A percentile compares a stretch with the other conserved stretches of the same genome.
These are phyloP conservation scores for Chrysosporium queenslandicum DNA, from an alignment of 2,329 filamentous ascomycete genomes.

Conservation along the genomic window DNA sequence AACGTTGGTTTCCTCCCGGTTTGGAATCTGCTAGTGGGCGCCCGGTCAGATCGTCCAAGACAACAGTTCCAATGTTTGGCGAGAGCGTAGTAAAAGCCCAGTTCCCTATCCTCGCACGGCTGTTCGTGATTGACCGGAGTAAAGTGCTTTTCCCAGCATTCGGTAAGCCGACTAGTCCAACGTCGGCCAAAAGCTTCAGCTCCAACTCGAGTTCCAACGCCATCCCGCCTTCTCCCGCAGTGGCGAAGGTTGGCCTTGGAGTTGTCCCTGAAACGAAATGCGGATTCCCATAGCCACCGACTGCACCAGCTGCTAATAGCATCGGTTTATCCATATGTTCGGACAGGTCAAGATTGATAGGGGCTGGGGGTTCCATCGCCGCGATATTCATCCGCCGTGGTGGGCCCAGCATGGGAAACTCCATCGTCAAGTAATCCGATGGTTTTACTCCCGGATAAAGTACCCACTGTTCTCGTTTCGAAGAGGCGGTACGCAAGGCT, in stretches of 20 bases:
- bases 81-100: slow-evolving; percentile 97
- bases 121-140: slow-evolving; percentile 75
- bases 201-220: slow-evolving; percentile 75
- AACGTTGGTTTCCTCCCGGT: slow-evolving; percentile 49
- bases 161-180: slow-evolving; percentile 85
- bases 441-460: slow-evolving; percentile 71
- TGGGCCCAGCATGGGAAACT: slow-evolving; percentile 49
- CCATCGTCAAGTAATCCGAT: slow-evolving; percentile 54
- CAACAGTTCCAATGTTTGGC: slow-evolving; percentile 90
- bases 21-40: slow-evolving; percentile 49
- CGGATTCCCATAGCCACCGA: slow-evolving; percentile 86
- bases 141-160: slow-evolving; percentile 96
- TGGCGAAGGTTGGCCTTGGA: slow-evolving; percentile 74
- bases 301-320: slow-evolving; percentile 73
- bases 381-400: slow-evolving; percentile 49
- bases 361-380: slow-evolving; percentile 59
- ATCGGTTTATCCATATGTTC: slow-evolving; percentile 73
- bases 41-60: slow-evolving; percentile 77
- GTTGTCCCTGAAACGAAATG: slow-evolving; percentile 75
- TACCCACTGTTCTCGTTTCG: slow-evolving; percentile 64
- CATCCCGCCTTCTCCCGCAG: slow-evolving; percentile 70
- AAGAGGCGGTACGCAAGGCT: slow-evolving; percentile 34
- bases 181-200: slow-evolving; percentile 87
- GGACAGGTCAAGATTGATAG: slow-evolving; percentile 63
- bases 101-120: slow-evolving; percentile 75